Conservation (phyloP, 371 early-diverging fungal species). For the Apophysomyces variabilis region DNA sequence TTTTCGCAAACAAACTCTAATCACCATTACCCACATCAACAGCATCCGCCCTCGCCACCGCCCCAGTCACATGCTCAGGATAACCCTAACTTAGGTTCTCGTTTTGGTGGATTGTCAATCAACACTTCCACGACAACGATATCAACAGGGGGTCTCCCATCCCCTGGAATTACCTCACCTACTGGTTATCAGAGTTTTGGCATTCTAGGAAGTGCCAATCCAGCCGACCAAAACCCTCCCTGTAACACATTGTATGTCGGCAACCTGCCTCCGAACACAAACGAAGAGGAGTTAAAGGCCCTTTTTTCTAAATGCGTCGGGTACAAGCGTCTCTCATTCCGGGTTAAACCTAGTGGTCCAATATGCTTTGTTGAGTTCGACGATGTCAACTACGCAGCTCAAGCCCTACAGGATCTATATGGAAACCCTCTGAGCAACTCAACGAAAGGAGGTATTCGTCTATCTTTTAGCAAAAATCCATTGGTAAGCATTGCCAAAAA, state of each 20-base stretch:
- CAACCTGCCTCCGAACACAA: slow-evolving; percentile 80
- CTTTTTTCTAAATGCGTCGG: slow-evolving; percentile 79
- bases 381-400: slow-evolving; percentile 79
- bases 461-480: slow-evolving; percentile 92
- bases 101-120: not conserved
- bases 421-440: slow-evolving; percentile 80
- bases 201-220: slow-evolving; percentile 3
- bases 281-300: slow-evolving; percentile 80
- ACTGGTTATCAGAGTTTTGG: slow-evolving; percentile 23
- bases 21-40: slow-evolving; percentile 15
- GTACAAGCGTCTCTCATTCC: slow-evolving; percentile 85
- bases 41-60: slow-evolving; percentile 11
- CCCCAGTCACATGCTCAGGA: slow-evolving; percentile 2
- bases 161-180: slow-evolving; percentile 26
- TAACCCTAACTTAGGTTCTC: slow-evolving; percentile 3
- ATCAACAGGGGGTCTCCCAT: slow-evolving; percentile 18
- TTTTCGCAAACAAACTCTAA: slow-evolving; percentile 7
- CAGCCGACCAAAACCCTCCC: slow-evolving; percentile 80
- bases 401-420: slow-evolving; percentile 79
- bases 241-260: slow-evolving; percentile 95
- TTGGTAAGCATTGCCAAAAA: slow-evolving; percentile 30
- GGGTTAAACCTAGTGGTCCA: slow-evolving; percentile 79
- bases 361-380: slow-evolving; percentile 95
- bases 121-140: slow-evolving; percentile 13
- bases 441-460: slow-evolving; percentile 86